phyloP scores from a whole-genome alignment of 2,329 filamentous ascomycete species.

The Cladosporium sp. region DNA sequence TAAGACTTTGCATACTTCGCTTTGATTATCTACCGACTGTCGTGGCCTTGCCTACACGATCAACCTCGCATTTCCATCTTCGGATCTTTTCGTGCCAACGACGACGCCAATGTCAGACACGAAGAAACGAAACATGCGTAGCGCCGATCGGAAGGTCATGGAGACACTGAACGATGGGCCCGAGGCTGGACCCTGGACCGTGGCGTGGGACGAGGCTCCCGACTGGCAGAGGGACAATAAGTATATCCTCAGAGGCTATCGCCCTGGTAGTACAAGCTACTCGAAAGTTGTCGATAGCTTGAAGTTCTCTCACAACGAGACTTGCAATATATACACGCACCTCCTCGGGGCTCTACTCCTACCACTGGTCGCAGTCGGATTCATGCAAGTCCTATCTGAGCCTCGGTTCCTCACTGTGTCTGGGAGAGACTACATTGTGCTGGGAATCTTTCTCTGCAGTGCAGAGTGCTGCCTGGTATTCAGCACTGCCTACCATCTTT shows the following conservation, averaged over 20 bases:
- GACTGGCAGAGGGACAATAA: neutral
- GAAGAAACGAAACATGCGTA: neutral
- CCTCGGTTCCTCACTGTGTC: neutral
- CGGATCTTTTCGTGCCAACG: too few species aligned
- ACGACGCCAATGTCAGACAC: too few species aligned
- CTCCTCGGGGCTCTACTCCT: slow-evolving; percentile 10
- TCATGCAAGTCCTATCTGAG: neutral
- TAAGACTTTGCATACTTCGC: too few species aligned
- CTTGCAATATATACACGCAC: slow-evolving; percentile 24
- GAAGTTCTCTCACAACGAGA: slow-evolving; percentile 23
- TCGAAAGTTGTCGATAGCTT: neutral
- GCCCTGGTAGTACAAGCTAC: neutral
- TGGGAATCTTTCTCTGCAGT: neutral
- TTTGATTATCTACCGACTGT: too few species aligned
- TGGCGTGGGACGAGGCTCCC: neutral
- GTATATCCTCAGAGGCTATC: neutral
- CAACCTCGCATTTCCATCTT: too few species aligned
- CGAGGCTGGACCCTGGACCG: neutral
- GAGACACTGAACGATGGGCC: neutral
- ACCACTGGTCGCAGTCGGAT: neutral
- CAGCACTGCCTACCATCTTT: neutral
- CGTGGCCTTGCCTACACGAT: too few species aligned
- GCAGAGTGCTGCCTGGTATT: neutral
- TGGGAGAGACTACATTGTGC: neutral
- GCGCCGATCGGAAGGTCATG: neutral